Evolutionary conservation across 1,284 basidiomycete genomes (phyloP).

Genomic region (Grifola frondosa): DNA sequence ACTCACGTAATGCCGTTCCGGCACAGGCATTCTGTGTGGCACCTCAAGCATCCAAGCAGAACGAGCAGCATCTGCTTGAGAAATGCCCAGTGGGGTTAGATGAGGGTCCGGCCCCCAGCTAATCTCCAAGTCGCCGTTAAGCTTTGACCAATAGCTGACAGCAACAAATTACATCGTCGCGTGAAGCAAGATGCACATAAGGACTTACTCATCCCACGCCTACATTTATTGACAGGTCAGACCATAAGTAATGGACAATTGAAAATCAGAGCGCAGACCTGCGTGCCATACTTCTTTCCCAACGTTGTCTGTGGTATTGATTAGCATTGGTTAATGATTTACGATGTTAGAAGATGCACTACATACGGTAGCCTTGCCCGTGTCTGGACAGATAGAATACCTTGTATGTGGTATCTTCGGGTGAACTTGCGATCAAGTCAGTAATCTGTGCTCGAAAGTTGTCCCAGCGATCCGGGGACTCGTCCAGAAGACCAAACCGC

Average conservation of each 20-base stretch:
- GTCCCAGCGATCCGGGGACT: constrained; percentile 51
- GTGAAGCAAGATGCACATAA: background rate
- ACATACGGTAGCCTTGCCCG: constrained; percentile 70
- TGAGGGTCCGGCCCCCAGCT: constrained; percentile 83
- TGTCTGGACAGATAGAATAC: constrained; percentile 69
- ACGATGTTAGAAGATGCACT: constrained; percentile 1
- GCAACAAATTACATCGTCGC: background rate
- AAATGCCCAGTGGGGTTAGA: constrained; percentile 65
- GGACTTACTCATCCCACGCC: constrained; percentile 57
- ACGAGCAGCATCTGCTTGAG: constrained; percentile 60
- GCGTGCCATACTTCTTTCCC: constrained; percentile 72
- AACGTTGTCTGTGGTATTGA: constrained; percentile 65
- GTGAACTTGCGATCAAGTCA: constrained; percentile 44
- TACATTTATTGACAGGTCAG: constrained; percentile 13
- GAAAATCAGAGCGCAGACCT: constrained; percentile 34
- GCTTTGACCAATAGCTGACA: constrained; percentile 52
- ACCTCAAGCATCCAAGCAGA: constrained; percentile 61
- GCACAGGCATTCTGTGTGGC: constrained; percentile 53
- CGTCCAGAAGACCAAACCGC: constrained; percentile 62
- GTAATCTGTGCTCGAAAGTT: constrained; percentile 44
- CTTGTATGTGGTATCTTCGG: constrained; percentile 49
- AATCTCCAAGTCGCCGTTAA: constrained; percentile 70
- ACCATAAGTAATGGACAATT: constrained; percentile 1
- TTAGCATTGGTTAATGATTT: no score
- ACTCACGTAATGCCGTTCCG: constrained; percentile 64